Evolutionary conservation across 148 eudicot genomes (phyloP), one percentile per base, ranked within the genome.

Genomic region (Fagopyrum esculentum): DNA sequence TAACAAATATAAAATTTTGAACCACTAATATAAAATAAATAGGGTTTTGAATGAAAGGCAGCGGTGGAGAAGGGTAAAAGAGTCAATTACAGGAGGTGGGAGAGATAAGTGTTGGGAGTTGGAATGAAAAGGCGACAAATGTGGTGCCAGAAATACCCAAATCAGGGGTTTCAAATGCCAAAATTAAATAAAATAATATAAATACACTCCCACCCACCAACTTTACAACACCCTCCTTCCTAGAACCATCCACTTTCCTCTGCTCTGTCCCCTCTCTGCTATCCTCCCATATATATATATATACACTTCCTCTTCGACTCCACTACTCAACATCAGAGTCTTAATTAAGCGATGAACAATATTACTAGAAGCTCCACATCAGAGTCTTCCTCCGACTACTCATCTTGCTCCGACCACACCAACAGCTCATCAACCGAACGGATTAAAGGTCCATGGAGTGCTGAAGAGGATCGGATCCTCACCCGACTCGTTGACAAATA

Each of bases 361-460:
- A 71, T 17, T 12, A 71, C 30, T 5, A 47, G 22, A 45, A 70
- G 13, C 43, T 70, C 74, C 0, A 29, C 74, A 1, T 71, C 74
- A 16, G 55, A 19, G 0, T 46, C 74, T 1, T 66, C 71, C 8
- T 45, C 73, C 26, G 26, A 47, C 55, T 40, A 43, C 15, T 60
- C 66, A 0, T 71, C 74, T 0, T 45, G 54, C 55, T 71, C 74
- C 35, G 51, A 46, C 51, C 12, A 46, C 74, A 45, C 44, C 73
- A 71, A 19, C 5, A 46, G 3, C 40, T 45, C 46, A 5, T 0
- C 9, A 19, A 12, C 69, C 9, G 85, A 79, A 73, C 82, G 77
- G 55, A 83, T 88, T 15, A 86, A 83, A 44, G 91, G 91, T 6
- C 91, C 91, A 1, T 88, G 91, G 91, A 86, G 89, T 60, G 76